phyloP scores from a whole-genome alignment of 768 basidiomycete species.

The Lactifluus piperatus region DNA sequence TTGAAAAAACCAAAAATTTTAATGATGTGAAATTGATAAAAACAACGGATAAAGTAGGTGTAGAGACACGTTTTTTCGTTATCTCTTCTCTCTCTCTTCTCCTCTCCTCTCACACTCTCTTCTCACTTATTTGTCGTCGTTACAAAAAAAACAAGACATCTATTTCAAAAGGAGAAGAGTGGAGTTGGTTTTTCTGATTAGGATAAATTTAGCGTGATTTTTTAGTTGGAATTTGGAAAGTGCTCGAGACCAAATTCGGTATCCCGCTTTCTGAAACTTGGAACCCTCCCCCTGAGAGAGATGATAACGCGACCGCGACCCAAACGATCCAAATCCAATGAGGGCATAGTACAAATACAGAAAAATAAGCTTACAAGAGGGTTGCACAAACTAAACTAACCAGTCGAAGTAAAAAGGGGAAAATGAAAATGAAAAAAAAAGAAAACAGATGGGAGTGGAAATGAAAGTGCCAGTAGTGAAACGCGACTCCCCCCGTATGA shows the following conservation, averaged over 20 bases:
- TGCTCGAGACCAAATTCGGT: background rate
- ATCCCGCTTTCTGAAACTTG: background rate
- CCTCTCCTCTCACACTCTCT: no score
- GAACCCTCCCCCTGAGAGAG: background rate
- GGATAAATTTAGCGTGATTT: no score
- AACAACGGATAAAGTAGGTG: no score
- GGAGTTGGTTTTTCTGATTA: no score
- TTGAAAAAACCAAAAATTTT: no score
- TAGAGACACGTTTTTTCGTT: no score
- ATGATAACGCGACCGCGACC: background rate
- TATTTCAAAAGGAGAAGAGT: no score
- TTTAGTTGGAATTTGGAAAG: no score
- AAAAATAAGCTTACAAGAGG: conserved; percentile 11
- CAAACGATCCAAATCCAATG: background rate
- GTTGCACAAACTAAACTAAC: background rate
- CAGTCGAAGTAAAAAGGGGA: background rate
- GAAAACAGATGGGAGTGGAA: background rate
- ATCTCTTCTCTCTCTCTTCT: no score
- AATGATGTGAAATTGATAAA: no score
- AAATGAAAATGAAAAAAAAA: background rate
- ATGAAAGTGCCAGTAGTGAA: background rate
- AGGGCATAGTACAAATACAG: background rate
- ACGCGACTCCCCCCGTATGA: background rate
- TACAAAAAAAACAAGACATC: no score
- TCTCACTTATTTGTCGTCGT: no score